Percentiles rank a stretch among this genome's conserved stretches.
phyloP scores from a whole-genome alignment of 169 alveolate species.

The Plasmodium cynomolgi region DNA sequence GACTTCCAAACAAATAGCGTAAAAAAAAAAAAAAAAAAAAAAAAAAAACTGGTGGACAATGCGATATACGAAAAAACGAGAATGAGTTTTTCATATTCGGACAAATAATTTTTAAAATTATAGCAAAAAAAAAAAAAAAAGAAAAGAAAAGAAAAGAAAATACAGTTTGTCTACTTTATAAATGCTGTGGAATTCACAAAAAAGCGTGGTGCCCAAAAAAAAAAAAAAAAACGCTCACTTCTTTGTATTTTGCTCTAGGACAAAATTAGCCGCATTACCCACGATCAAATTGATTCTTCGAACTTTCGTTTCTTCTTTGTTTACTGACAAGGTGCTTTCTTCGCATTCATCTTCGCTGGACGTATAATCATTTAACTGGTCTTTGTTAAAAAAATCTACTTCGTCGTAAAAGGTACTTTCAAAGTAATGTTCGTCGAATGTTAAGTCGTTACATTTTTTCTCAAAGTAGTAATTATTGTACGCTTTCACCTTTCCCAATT shows the following conservation, averaged over 20 bases:
- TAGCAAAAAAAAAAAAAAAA: neutral
- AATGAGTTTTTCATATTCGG: neutral
- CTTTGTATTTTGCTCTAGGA: conserved; percentile 49
- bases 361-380: conserved; percentile 60
- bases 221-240: conserved; percentile 12
- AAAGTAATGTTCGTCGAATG: conserved; percentile 62
- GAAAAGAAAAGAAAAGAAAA: neutral
- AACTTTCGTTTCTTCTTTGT: conserved; percentile 73
- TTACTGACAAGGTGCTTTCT: conserved; percentile 1
- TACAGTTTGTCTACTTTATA: neutral
- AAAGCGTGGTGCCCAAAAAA: neutral
- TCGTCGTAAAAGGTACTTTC: conserved; percentile 65
- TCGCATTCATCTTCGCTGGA: conserved; percentile 72
- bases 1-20: neutral
- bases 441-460: conserved; percentile 70
- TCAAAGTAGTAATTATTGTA: conserved; percentile 67
- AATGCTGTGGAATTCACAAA: neutral
- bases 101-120: conserved; percentile 4
- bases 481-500: conserved; percentile 85
- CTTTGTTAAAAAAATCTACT: conserved; percentile 56
- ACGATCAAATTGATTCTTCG: conserved; percentile 62
- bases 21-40: neutral
- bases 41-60: conserved; percentile 4
- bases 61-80: conserved; percentile 7
- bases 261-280: conserved; percentile 71